phyloP scores from a whole-genome alignment of 2,329 filamentous ascomycete genomes.

The Fusarium solani-melongenae region DNA sequence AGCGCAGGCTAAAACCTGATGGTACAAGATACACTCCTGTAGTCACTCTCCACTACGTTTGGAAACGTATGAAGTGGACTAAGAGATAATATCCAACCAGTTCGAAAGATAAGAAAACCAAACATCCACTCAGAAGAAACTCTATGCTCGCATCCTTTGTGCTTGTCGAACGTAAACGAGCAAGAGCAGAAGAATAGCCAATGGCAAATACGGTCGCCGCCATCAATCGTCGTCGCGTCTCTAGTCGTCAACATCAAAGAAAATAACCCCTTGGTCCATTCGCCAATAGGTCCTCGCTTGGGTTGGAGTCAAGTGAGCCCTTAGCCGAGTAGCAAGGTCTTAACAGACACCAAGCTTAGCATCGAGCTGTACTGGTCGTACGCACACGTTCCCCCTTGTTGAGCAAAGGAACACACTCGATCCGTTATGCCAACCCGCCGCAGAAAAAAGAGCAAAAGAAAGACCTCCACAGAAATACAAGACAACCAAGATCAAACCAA shows the following conservation, averaged over 20 bases:
- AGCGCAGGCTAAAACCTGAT: slow-evolving; percentile 27
- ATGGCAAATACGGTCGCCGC: slow-evolving; percentile 7
- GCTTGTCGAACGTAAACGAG: neutral
- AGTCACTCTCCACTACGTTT: neutral
- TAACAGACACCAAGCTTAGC: neutral
- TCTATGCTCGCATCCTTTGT: neutral
- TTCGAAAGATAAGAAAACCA: neutral
- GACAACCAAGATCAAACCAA: neutral
- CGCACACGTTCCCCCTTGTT: neutral
- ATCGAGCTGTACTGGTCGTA: neutral
- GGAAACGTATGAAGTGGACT: neutral
- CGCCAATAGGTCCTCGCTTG: neutral
- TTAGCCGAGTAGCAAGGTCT: neutral
- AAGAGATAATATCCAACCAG: neutral
- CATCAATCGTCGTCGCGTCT: slow-evolving; percentile 29
- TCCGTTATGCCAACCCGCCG: neutral
- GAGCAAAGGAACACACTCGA: neutral
- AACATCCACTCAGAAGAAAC: neutral
- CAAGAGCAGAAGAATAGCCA: neutral
- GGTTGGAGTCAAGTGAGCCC: neutral
- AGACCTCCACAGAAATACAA: neutral
- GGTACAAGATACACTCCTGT: neutral
- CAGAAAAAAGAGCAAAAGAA: neutral
- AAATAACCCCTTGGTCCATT: neutral
- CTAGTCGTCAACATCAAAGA: slow-evolving; percentile 26